Base-by-base conservation (phyloP, 2,329 filamentous ascomycete species). In the Trichoderma brevicompactum region DNA sequence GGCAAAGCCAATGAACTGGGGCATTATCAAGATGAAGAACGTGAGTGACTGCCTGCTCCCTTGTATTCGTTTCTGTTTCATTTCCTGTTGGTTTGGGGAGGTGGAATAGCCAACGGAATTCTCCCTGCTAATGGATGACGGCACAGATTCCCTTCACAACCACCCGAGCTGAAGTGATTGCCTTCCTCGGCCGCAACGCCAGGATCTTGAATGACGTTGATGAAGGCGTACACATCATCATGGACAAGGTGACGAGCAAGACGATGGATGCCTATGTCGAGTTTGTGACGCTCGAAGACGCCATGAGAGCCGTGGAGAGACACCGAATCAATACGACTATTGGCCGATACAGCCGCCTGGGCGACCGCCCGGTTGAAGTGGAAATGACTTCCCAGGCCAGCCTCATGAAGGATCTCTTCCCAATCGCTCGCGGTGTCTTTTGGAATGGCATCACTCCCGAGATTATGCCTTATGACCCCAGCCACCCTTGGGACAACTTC, bases 331-430 rank as follows among this genome's bases (percentile, higher is more conserved):
- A 80, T 53, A 68, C 72, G 5, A 68, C 72, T 13, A 73, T 72
- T 19, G 79, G 80, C 4, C 80, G 83, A 4, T 73, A 77, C 28
- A 77, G 77, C 50, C 83, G 83, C 34, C 78, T 90, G 5, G 87
- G 86, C 0, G 81, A 84, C 53, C 85, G 87, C 1, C 79, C 82
- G 15, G 81, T 89, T 28, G 83, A 86, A 2, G 75, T 89, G 8
- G 80, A 84, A 67, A 72, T 89, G 2, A 85, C 86, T 0, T 84
- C 81, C 68, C 85, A 87, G 70, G 79, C 78, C 0, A 77, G 77
- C 6, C 77, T 90, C 15, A 88, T 89, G 86, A 79, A 78, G 68
- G 82, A 85, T n/a, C 74, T 90, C 17, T 90, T 89, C 70, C 87
- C 87, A 0, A 79, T 81, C 46, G 83, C 85, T 4, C 77, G 77